A percentile compares a stretch with the other conserved stretches of the same genome.
phyloP scores from a whole-genome alignment of 495 filamentous ascomycete genomes.

The Neurospora tetrasperma region DNA sequence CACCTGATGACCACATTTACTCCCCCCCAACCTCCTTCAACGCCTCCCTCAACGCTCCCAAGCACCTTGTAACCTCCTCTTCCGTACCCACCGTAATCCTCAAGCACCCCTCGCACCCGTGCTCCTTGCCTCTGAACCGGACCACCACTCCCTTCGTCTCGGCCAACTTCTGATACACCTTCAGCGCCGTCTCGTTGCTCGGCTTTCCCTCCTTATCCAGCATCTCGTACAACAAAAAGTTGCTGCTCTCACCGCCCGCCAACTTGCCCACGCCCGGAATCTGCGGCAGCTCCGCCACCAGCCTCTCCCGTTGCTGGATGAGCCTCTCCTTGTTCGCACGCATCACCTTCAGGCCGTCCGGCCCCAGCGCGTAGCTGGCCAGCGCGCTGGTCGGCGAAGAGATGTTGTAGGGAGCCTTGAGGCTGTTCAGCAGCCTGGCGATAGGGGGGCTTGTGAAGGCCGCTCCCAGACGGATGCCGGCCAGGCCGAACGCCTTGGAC shows the following conservation, averaged over 20 bases:
- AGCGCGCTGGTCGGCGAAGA: conserved; percentile 76
- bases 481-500: conserved; percentile 91
- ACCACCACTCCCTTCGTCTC: conserved; percentile 87
- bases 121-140: conserved; percentile 83
- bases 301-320: conserved; percentile 61
- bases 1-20: background rate
- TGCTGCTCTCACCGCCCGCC: conserved; percentile 67
- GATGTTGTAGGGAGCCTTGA: conserved; percentile 96
- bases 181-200: conserved; percentile 65
- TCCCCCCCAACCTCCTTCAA: conserved; percentile 42
- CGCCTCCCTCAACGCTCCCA: conserved; percentile 55
- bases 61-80: conserved; percentile 66
- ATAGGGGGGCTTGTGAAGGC: conserved; percentile 51
- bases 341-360: conserved; percentile 62
- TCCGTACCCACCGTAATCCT: conserved; percentile 90
- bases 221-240: conserved; percentile 87
- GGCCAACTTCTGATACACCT: conserved; percentile 72
- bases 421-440: conserved; percentile 65
- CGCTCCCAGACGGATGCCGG: conserved; percentile 72
- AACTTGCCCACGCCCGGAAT: conserved; percentile 74
- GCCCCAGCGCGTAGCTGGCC: conserved; percentile 58
- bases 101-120: conserved; percentile 79
- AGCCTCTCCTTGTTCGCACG: conserved; percentile 53
- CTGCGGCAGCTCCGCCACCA: conserved; percentile 62
- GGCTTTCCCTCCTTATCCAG: conserved; percentile 61